Conservation (phyloP, 2,329 filamentous ascomycete species). For the Talaromyces rugulosus region DNA sequence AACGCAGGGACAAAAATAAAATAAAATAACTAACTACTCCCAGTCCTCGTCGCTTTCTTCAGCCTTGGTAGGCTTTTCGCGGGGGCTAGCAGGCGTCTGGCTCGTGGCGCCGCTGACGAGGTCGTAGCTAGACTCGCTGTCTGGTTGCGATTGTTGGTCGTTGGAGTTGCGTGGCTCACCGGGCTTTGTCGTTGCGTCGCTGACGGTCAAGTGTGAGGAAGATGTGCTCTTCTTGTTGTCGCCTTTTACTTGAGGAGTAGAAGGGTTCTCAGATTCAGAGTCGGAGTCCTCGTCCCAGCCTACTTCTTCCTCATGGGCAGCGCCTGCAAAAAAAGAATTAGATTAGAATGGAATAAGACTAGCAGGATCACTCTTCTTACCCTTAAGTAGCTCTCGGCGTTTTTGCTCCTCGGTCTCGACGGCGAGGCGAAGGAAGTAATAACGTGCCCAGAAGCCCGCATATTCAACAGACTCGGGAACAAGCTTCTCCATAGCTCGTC, state of each 20-base stretch:
- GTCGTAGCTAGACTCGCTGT: conserved; percentile 95
- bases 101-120: conserved; percentile 79
- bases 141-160: conserved; percentile 83
- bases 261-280: conserved; percentile 42
- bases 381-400: conserved; percentile 83
- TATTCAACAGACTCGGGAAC: conserved; percentile 95
- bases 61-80: conserved; percentile 42
- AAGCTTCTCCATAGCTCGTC: conserved; percentile 86
- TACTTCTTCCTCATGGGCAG: conserved; percentile 67
- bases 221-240: conserved; percentile 28
- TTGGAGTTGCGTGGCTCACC: conserved; percentile 66
- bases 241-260: conserved; percentile 41
- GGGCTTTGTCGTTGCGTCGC: conserved; percentile 52
- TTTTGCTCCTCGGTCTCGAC: conserved; percentile 90
- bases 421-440: conserved; percentile 90
- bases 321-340: background rate
- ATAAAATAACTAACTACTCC: conserved; percentile 52
- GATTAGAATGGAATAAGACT: conserved; percentile 6
- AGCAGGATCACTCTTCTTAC: conserved; percentile 47
- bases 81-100: conserved; percentile 66
- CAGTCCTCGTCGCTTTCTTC: conserved; percentile 70
- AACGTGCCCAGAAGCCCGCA: conserved; percentile 83
- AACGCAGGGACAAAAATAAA: background rate
- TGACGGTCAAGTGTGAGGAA: conserved; percentile 26
- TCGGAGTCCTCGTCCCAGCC: conserved; percentile 70